Conservation (phyloP, 2,329 filamentous ascomycete species). For the Monosporascus sp. region DNA sequence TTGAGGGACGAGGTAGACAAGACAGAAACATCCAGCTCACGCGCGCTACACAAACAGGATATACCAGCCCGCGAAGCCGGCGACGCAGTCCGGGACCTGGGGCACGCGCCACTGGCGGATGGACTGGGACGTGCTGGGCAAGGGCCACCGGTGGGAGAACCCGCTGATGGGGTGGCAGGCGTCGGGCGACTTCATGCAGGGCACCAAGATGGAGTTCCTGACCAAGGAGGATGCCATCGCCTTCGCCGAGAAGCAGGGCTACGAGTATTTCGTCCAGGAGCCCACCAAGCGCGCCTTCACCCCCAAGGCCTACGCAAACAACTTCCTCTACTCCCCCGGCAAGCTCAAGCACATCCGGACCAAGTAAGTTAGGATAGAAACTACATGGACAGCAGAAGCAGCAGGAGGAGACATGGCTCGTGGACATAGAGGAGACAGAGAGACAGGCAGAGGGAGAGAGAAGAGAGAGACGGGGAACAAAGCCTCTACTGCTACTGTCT, state of each 20-base stretch:
- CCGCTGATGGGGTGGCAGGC: conserved; percentile 98
- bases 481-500: neutral
- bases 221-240: conserved; percentile 88
- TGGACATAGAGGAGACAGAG: neutral
- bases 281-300: conserved; percentile 80
- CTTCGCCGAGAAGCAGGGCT: conserved; percentile 98
- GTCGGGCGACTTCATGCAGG: conserved; percentile 90
- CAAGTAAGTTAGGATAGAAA: conserved; percentile 48
- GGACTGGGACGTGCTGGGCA: conserved; percentile 93
- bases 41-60: conserved; percentile 54
- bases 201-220: conserved; percentile 84
- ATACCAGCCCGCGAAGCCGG: conserved; percentile 86
- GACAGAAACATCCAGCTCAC: neutral
- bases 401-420: neutral
- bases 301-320: conserved; percentile 94
- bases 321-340: conserved; percentile 79
- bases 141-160: conserved; percentile 98
- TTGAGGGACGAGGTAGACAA: too few species aligned
- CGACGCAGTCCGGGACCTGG: conserved; percentile 91
- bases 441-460: neutral
- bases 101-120: conserved; percentile 84
- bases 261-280: conserved; percentile 98
- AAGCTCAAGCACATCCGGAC: conserved; percentile 85
- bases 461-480: neutral
- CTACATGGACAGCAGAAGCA: conserved; percentile 19